Percentiles rank a stretch among this genome's conserved stretches.
These are phyloP conservation scores for Boletales sp. DNA, from an alignment of 768 basidiomycete species.

Conservation along the genomic window DNA sequence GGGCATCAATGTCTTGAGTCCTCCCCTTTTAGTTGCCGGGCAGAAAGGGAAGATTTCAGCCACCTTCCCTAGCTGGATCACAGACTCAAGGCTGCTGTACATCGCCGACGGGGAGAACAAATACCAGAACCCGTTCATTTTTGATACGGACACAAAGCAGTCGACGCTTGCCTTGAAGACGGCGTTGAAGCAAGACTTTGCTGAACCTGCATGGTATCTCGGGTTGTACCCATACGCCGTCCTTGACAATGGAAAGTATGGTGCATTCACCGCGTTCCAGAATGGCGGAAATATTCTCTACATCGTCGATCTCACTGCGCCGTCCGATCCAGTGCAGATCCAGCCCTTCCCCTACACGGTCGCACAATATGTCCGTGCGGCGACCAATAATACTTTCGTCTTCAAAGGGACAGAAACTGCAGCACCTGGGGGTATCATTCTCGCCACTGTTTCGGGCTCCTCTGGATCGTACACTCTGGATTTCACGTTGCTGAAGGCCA, in stretches of 20 bases:
- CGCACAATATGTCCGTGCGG: slow-evolving; percentile 11
- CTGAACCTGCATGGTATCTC: slow-evolving; percentile 14
- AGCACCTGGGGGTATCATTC: slow-evolving; percentile 8
- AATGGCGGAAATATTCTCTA: slow-evolving; percentile 32
- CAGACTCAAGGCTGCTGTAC: slow-evolving; percentile 51
- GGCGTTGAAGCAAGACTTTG: slow-evolving; percentile 23
- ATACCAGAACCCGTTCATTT: slow-evolving; percentile 48
- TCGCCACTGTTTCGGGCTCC: slow-evolving; percentile 3
- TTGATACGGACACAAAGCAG: slow-evolving; percentile 24
- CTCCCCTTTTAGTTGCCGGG: slow-evolving; percentile 43
- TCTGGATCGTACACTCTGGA: slow-evolving; percentile 7
- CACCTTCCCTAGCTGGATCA: slow-evolving; percentile 38
- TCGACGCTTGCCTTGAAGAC: slow-evolving; percentile 24
- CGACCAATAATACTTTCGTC: slow-evolving; percentile 1
- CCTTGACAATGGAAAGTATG: slow-evolving; percentile 19
- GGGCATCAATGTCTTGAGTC: slow-evolving; percentile 29
- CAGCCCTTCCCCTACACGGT: slow-evolving; percentile 5
- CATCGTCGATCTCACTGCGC: slow-evolving; percentile 19
- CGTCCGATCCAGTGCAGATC: slow-evolving; percentile 3
- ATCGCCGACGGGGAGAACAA: slow-evolving; percentile 54
- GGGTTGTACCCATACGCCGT: slow-evolving; percentile 18
- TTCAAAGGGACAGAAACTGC: slow-evolving; percentile 5
- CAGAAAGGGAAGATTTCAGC: slow-evolving; percentile 34
- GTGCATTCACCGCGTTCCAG: slow-evolving; percentile 29
- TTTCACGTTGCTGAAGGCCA: slow-evolving; percentile 5